Evolutionary conservation across 2,329 filamentous ascomycete genomes (phyloP), one percentile per base, ranked within the genome.

Genomic region (Xylariaceae sp.): DNA sequence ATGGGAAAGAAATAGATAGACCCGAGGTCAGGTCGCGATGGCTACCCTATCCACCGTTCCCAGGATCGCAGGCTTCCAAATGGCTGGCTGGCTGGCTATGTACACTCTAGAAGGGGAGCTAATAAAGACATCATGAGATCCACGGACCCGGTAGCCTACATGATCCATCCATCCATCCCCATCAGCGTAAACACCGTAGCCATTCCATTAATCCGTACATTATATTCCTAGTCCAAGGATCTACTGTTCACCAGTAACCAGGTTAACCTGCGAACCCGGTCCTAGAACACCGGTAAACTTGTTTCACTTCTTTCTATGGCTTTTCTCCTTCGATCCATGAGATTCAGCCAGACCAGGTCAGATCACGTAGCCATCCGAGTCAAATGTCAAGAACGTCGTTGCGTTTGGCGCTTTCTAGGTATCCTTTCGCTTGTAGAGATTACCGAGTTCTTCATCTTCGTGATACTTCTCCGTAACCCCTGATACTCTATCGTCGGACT

Each of bases 271-370:
- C 13, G 45, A 17, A 8, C n/a, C 47, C 47, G n/a, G 47, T 66
- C 62, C 68, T 67, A 67, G 65, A 44, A 64, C 53, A 51, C 59
- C 57, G 68, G 68, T 68, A 70, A 66, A 62, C 64, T 30, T 66
- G 68, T 66, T 61, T 50, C 47, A 50, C 15, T 50, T 56, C 59
- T 42, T 57, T 30, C 23, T 30, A 30, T 30, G 23, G 11, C 37
- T 42, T 42, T 13, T 42, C 62, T 65, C 62, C 68, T 67, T 67
- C 64, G 45, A 64, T 52, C 47, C 59, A 67, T 68, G 69, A 66
- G 61, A 62, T 65, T 60, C 66, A 70, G 65, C 57, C 55, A 59
- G 55, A 65, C 64, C 62, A 64, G 57, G 60, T 66, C 37, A 13
- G 8, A 7, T 13, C 61, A 68, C 60, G 62, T 62, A 67, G 54